Evolutionary conservation across 164 flowering plant species (phyloP).

Genomic region (Litsea cubeba): DNA sequence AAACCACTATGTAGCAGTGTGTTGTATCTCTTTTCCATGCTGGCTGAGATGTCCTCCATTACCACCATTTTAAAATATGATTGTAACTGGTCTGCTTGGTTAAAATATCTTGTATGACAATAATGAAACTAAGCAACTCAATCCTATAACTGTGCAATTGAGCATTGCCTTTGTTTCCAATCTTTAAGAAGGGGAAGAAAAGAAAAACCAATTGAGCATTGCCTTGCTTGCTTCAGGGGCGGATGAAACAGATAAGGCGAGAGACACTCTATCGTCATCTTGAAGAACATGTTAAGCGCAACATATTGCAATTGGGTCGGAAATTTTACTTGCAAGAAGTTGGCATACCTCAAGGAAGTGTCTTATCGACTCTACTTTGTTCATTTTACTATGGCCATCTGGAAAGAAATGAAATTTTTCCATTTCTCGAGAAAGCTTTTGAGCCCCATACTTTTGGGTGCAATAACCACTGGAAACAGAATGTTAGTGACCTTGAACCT

Average conservation of each 20-base stretch:
- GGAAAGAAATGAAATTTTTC: conserved; percentile 60
- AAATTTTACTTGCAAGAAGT: conserved; percentile 58
- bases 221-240: conserved; percentile 33
- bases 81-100: too few relatives aligned
- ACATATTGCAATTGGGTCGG: conserved; percentile 46
- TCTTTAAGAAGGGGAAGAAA: too few relatives aligned
- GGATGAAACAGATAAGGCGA: conserved; percentile 27
- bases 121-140: too few relatives aligned
- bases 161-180: too few relatives aligned
- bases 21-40: too few relatives aligned
- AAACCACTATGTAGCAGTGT: too few relatives aligned
- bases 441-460: conserved; percentile 2
- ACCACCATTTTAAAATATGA: too few relatives aligned
- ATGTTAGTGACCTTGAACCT: background rate
- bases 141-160: too few relatives aligned
- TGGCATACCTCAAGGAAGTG: conserved; percentile 94
- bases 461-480: background rate
- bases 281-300: conserved; percentile 61
- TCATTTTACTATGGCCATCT: conserved; percentile 80
- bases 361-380: conserved; percentile 78
- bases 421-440: conserved; percentile 49
- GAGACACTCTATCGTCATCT: conserved; percentile 35
- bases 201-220: background rate
- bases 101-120: too few relatives aligned
- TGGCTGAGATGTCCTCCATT: too few relatives aligned